Evolutionary conservation across 1,284 basidiomycete genomes (phyloP).

Genomic region (Sporisorium exsertum): DNA sequence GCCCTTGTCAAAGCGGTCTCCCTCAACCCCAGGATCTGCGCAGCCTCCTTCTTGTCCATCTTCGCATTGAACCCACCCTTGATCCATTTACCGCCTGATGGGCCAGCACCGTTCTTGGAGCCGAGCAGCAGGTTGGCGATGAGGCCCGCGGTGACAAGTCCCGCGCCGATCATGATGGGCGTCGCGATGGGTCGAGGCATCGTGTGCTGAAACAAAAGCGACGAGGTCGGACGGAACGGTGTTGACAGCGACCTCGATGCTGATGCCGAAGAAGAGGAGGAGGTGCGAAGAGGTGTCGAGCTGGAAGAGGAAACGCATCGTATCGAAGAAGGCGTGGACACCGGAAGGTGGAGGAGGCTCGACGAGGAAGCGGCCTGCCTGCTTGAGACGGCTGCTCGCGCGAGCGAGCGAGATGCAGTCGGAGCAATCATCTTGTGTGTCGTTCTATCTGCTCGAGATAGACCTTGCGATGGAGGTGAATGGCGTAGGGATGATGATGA

Average conservation of each 20-base stretch:
- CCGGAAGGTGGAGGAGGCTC: neutral
- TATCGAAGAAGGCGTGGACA: neutral
- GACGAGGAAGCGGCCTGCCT: constrained; percentile 1
- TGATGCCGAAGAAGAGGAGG: constrained; percentile 8
- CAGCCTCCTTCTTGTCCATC: constrained; percentile 95
- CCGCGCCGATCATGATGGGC: constrained; percentile 60
- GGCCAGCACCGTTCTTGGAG: constrained; percentile 68
- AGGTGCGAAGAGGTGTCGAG: neutral
- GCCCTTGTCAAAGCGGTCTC: constrained; percentile 66
- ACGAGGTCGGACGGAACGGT: constrained; percentile 44
- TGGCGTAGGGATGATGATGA: neutral
- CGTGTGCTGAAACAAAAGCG: constrained; percentile 47
- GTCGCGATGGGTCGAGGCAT: constrained; percentile 47
- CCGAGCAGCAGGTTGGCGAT: constrained; percentile 56
- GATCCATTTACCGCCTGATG: constrained; percentile 83
- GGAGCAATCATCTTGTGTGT: constrained; percentile 4
- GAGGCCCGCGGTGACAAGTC: constrained; percentile 62
- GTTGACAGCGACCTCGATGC: constrained; percentile 39
- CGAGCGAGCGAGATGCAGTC: constrained; percentile 20
- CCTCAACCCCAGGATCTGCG: constrained; percentile 84
- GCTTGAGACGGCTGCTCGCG: constrained; percentile 9
- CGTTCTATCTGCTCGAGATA: neutral
- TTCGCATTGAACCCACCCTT: constrained; percentile 94
- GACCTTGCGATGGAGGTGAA: neutral
- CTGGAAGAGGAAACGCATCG: constrained; percentile 10